These are phyloP conservation scores for Globisporangium barbulae DNA, from an alignment of 352 stramenopile genomes.

Conservation along the genomic window DNA sequence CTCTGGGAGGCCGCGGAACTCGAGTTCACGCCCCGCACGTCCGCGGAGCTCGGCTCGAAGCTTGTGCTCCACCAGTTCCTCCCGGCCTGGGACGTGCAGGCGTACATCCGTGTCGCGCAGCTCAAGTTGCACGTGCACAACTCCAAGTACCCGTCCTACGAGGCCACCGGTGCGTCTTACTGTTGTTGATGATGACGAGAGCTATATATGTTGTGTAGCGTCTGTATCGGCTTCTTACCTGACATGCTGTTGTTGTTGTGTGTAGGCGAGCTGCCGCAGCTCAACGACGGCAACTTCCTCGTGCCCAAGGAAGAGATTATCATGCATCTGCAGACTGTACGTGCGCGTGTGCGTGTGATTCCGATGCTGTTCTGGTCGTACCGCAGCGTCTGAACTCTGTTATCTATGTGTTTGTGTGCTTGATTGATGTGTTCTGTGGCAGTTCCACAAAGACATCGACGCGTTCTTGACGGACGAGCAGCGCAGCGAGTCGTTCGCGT, in stretches of 20 bases:
- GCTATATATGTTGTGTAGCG: background rate
- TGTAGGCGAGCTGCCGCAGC: constrained; percentile 71
- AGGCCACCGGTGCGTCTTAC: constrained; percentile 54
- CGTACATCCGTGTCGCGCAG: constrained; percentile 76
- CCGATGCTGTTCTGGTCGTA: background rate
- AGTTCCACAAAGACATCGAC: constrained; percentile 86
- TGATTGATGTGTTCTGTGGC: background rate
- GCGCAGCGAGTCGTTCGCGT: constrained; percentile 81
- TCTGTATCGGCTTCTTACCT: background rate
- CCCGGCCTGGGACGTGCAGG: constrained; percentile 80
- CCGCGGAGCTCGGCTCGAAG: constrained; percentile 58
- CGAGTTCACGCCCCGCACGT: constrained; percentile 63
- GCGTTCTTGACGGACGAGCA: constrained; percentile 59
- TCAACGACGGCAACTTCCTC: constrained; percentile 86
- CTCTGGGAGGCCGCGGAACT: constrained; percentile 45
- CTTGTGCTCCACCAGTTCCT: constrained; percentile 84
- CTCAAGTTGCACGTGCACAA: constrained; percentile 83
- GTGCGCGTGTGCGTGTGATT: background rate
- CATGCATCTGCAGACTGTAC: constrained; percentile 81
- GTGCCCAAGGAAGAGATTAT: constrained; percentile 82
- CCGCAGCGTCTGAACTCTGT: background rate
- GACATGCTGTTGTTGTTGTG: constrained; percentile 3
- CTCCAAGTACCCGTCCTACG: constrained; percentile 78
- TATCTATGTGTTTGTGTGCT: background rate
- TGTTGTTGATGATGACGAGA: background rate